Evolutionary conservation across 2,329 filamentous ascomycete species (phyloP).

Genomic region (Trichoderma guizhouense): DNA sequence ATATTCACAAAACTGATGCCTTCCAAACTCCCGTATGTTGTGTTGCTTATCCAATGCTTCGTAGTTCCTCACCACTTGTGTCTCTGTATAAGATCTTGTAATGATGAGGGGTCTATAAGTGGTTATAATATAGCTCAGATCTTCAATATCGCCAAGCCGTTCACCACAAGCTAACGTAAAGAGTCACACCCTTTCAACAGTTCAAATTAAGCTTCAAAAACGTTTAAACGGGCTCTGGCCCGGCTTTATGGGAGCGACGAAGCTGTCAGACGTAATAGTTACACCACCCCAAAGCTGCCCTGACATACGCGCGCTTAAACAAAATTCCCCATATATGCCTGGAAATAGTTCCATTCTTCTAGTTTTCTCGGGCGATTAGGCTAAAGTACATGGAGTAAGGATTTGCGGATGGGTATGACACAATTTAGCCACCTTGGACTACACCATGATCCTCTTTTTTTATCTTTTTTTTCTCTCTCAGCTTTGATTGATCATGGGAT

Average conservation of each 20-base stretch:
- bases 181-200: not conserved
- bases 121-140: not conserved
- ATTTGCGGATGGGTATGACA: not conserved
- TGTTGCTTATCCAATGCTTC: not conserved
- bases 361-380: not conserved
- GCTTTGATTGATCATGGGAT: not conserved
- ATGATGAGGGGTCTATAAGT: not conserved
- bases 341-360: not conserved
- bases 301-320: not conserved
- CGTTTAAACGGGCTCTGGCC: not conserved
- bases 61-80: not conserved
- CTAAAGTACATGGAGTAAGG: not conserved
- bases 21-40: not conserved
- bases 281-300: not conserved
- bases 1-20: conserved; percentile 23
- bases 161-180: not conserved
- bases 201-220: not conserved
- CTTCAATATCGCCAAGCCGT: not conserved
- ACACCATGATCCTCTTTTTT: not conserved
- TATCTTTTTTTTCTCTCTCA: not conserved
- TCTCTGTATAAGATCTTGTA: not conserved
- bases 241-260: not conserved
- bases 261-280: not conserved
- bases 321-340: not conserved
- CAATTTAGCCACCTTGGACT: not conserved